These are phyloP conservation scores for Auxenochlorella protothecoides DNA, from an alignment of 139 green algal genomes.

Conservation along the genomic window DNA sequence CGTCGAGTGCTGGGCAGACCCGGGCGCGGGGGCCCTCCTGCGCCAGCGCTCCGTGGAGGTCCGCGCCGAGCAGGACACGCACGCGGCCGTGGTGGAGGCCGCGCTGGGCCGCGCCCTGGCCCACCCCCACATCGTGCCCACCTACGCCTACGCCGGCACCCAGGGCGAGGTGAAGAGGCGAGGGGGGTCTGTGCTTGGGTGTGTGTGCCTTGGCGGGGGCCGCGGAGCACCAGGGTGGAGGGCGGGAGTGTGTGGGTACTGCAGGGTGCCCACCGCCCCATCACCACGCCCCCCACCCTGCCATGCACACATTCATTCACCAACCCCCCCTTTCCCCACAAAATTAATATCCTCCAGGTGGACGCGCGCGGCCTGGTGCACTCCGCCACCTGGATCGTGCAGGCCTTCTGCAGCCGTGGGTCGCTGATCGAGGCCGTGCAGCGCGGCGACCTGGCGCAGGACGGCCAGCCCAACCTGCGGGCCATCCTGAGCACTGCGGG, in stretches of 20 bases:
- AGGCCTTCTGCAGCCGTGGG: constrained; percentile 38
- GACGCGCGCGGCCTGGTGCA: constrained; percentile 1
- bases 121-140: constrained; percentile 5
- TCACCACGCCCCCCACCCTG: too few relatives aligned
- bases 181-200: neutral
- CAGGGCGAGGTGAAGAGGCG: neutral
- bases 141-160: neutral
- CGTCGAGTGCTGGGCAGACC: constrained; percentile 22
- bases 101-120: neutral
- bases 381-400: constrained; percentile 45
- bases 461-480: constrained; percentile 1
- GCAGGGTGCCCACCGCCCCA: too few relatives aligned
- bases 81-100: neutral
- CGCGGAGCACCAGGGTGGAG: too few relatives aligned
- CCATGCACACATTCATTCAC: neutral
- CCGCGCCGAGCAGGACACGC: neutral
- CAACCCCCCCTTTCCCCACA: neutral
- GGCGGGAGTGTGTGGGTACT: too few relatives aligned
- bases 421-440: constrained; percentile 28
- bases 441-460: constrained; percentile 5
- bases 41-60: too few relatives aligned
- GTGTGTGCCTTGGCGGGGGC: neutral
- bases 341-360: too few relatives aligned
- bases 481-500: neutral
- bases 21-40: neutral